Conservation (phyloP, 257 asterid species). For the Jacaranda copaia region DNA sequence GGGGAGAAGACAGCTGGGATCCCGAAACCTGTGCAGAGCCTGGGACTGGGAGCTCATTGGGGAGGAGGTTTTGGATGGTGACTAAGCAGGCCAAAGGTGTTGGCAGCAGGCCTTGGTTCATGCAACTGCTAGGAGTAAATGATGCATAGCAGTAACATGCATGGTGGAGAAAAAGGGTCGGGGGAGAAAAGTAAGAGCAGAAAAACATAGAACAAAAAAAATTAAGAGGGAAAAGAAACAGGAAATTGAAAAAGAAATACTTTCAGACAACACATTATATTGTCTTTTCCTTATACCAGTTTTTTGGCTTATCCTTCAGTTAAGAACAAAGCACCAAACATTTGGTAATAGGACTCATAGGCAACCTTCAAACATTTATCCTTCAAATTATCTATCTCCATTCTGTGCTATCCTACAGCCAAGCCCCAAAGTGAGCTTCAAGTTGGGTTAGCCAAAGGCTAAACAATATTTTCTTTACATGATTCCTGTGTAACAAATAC, state of each 20-base stretch:
- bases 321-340: conserved; percentile 4
- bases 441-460: neutral
- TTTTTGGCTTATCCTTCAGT: neutral
- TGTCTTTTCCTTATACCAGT: neutral
- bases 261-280: neutral
- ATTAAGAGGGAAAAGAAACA: neutral
- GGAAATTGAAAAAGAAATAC: neutral
- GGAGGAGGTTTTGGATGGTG: no score
- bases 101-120: no score
- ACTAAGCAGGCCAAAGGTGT: no score
- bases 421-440: neutral
- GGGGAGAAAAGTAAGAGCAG: no score
- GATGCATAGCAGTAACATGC: no score
- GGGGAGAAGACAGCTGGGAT: no score
- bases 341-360: neutral
- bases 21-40: no score
- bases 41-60: no score
- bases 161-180: no score
- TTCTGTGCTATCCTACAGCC: conserved; percentile 15
- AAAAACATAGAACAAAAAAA: neutral
- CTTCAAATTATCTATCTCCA: neutral
- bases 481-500: conserved; percentile 8
- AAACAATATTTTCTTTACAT: neutral
- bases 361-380: neutral
- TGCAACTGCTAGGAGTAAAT: no score